Evolutionary conservation across 352 stramenopile genomes (phyloP), one percentile per base, ranked within the genome.

Genomic region (Pythium aquatile): DNA sequence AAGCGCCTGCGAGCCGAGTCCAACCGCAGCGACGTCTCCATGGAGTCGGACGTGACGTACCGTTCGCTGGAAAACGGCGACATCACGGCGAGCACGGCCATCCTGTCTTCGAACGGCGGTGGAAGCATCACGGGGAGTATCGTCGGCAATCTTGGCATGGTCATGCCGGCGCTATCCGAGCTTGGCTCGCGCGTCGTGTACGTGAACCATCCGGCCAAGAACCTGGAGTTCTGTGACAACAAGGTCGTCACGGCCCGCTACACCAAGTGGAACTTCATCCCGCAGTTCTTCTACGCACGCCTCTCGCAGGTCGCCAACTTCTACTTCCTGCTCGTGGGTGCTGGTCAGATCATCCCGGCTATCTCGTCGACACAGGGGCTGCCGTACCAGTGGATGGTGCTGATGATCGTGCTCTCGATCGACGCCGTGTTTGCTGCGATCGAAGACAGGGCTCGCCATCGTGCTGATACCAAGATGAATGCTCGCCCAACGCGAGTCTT

Each of bases 301-400:
- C 82, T 96, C 46, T 91, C 82, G n/a, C 86, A 93, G 61, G 77
- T 83, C 37, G 87, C 88, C 44, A 96, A 95, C 58, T 96, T 93
- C 65, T 97, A 97, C 78, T 97, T 97, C 60, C 53, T 97, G 49
- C 65, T 96, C 9, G 86, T 97, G 56, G 85, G 89, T 44, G 78
- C 90, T 0, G 85, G 91, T 0, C 89, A 97, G 63, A 84, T 92
- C 58, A 91, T 97, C 46, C 77, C 82, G 1, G 76, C 81, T 16
- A 96, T 97, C 60, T 94, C 83, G 29, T 96, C 91, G 9, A 97
- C 89, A 4, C 66, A 81, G 32, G 79, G 85, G 3, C 68, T 97
- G 29, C 90, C 90, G 20, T 96, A 91, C 65, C 83, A 93, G 62
- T 95, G 84, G 87, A 87, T 96, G 55, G 86, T 95, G 61, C 73